Percentiles rank a stretch among this genome's conserved stretches.
phyloP scores from a whole-genome alignment of 2,329 filamentous ascomycete species.

The Spiromastix sp. region DNA sequence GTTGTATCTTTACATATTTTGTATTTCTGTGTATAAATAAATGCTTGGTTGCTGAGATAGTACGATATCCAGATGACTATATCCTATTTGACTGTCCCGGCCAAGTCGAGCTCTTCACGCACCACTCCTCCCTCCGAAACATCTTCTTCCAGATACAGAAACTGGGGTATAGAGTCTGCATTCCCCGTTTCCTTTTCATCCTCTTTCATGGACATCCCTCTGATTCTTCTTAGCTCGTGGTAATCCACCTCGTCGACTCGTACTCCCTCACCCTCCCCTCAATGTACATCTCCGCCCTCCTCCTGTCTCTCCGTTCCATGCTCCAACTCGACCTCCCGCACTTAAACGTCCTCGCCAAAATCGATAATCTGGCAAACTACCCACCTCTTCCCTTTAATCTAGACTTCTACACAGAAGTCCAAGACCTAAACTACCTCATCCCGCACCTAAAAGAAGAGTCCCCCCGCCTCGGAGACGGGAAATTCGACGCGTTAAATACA shows the following conservation, averaged over 20 bases:
- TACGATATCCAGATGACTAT: slow-evolving; percentile 60
- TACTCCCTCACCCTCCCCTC: slow-evolving; percentile 89
- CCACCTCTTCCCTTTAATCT: slow-evolving; percentile 86
- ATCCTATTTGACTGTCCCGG: slow-evolving; percentile 93
- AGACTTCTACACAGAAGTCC: slow-evolving; percentile 94
- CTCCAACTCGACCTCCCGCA: slow-evolving; percentile 96
- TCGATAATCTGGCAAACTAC: slow-evolving; percentile 84
- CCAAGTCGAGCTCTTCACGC: slow-evolving; percentile 94
- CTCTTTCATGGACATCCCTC: background rate
- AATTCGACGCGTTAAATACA: slow-evolving; percentile 75
- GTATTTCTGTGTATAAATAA: background rate
- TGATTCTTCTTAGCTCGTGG: slow-evolving; percentile 63
- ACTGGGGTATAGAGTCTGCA: slow-evolving; percentile 74
- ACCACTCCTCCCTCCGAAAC: slow-evolving; percentile 82
- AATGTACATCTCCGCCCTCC: slow-evolving; percentile 85
- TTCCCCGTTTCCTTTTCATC: slow-evolving; percentile 11
- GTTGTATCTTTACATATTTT: background rate
- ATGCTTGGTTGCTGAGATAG: no score
- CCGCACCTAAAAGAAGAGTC: slow-evolving; percentile 72
- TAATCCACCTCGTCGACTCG: slow-evolving; percentile 86
- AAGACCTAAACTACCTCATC: slow-evolving; percentile 77
- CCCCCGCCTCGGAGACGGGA: slow-evolving; percentile 56
- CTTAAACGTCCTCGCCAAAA: slow-evolving; percentile 92
- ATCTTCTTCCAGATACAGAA: slow-evolving; percentile 89
- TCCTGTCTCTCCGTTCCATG: slow-evolving; percentile 91